Base-by-base conservation (phyloP, 495 filamentous ascomycete genomes). In the Aspergillus carlsbadensis region DNA sequence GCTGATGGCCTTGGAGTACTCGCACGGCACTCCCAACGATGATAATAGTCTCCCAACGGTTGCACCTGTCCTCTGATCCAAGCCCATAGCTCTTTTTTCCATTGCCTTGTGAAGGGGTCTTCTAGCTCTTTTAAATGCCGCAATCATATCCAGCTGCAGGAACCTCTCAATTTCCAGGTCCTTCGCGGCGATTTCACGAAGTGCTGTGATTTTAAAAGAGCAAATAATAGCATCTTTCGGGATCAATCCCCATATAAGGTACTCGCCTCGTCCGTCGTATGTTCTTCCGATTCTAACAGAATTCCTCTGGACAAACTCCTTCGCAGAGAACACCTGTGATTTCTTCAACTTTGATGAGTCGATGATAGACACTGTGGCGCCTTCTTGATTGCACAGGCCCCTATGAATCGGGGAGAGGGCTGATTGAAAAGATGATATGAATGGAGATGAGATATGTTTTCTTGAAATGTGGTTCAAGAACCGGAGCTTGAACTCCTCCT, bases 381-480 rank as follows among this genome's bases (percentile, higher is more conserved):
- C 65, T 20, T 67, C 59, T n/a, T 60, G n/a, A 2, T 58, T 46
- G 2, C 56, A 34, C 7, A 76, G n/a, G 0, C 62, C 66, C 29
- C 73, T 54, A 48, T 78, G 74, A 0, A 78, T 43, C 1, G 74
- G 73, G 2, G 66, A 46, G 1, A 76, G 49, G 5, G 65, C 62
- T 0, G 60, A 56, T 0, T 15, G 40, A 6, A 58, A 69, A 0
- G 67, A 65, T 0, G 74, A 78, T 6, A 78, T 74, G 14, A 77
- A 75, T 0, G 74, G 74, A 0, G 66, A 59, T 0, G 44, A 42
- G 1, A 55, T 33, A 0, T 55, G 26, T 8, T 54, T 24, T 13
- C 57, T 68, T 0, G 54, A 51, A 0, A 70, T 62, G 56, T 77
- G 74, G 2, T 50, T 62, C 2, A 40, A 36, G 17, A 77, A 54